Conservation (phyloP, 2,329 filamentous ascomycete genomes). For the Phialophora macrospora region DNA sequence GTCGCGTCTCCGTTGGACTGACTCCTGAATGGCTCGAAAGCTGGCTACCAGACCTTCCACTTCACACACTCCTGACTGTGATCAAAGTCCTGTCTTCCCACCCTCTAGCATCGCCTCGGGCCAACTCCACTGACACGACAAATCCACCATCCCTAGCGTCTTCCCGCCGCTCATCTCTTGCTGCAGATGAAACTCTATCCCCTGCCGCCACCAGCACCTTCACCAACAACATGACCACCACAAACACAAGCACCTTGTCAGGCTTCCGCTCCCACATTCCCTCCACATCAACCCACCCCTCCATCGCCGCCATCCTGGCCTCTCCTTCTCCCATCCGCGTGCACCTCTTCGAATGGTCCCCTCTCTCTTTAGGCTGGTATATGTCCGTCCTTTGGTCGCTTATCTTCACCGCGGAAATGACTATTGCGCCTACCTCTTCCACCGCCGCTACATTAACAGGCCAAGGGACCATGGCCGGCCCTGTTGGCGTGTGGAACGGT, state of each 20-base stretch:
- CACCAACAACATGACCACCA: not conserved
- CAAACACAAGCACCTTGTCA: not conserved
- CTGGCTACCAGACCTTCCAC: slow-evolving; percentile 88
- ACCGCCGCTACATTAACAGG: slow-evolving; percentile 38
- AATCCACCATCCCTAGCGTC: slow-evolving; percentile 38
- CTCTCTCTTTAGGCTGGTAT: slow-evolving; percentile 90
- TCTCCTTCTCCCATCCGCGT: slow-evolving; percentile 76
- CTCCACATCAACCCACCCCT: slow-evolving; percentile 55
- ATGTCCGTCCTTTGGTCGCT: slow-evolving; percentile 93
- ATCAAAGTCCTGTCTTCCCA: slow-evolving; percentile 66
- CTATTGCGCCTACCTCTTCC: slow-evolving; percentile 55
- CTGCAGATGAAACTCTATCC: slow-evolving; percentile 37
- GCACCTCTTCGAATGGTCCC: slow-evolving; percentile 93
- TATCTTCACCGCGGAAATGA: slow-evolving; percentile 88
- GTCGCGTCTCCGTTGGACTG: slow-evolving; percentile 69
- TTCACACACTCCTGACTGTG: slow-evolving; percentile 82
- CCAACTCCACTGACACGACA: slow-evolving; percentile 2
- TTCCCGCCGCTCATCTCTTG: slow-evolving; percentile 43
- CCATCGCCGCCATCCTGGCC: slow-evolving; percentile 67
- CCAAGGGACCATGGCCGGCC: slow-evolving; percentile 68
- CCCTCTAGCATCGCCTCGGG: slow-evolving; percentile 47
- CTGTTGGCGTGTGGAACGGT: slow-evolving; percentile 91
- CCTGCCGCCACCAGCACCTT: slow-evolving; percentile 43
- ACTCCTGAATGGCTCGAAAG: slow-evolving; percentile 84
- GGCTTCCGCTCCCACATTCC: slow-evolving; percentile 51